Evolutionary conservation across 345 rosid genomes (phyloP), one percentile per base, ranked within the genome.

Genomic region (Citrus sinensis): DNA sequence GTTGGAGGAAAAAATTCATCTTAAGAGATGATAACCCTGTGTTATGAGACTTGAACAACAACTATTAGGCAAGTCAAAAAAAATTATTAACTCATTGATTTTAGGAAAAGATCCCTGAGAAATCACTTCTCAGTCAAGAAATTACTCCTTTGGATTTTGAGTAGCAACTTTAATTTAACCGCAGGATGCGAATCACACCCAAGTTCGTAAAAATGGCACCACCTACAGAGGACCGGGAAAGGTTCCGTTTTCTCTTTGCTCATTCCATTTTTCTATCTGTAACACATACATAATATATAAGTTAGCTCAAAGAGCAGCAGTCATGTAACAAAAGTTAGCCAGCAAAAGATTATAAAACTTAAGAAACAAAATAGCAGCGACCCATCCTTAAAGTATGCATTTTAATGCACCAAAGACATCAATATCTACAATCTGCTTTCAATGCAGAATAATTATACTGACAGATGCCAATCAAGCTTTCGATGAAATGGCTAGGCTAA

Each of bases 241-340:
- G 42, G 98, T 92, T 71, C 98, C 98, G 69, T 93, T 91, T 87
- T 91, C 98, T 90, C 99, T 87, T 81, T 95, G 99, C 87, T 95
- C 99, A 73, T 95, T 95, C 99, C 99, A 95, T 81, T 83, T 88
- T 2, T 95, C 99, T 56, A 95, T 70, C 99, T 93, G 85, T 56
- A 49, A 78, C 66, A 74, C 83, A 77, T 8, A 27, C 51, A 10
- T 37, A 32, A 67, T 8, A 59, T 22, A 29, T 9, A 32, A 42
- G 37, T 67, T 8, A 54, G 62, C 59, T 7, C 62, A 62, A 71
- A 34, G 39, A 74, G 69, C 9, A 69, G 19, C 62, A 65, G 66
- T 16, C 16, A 22, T 30, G 11, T 19, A 63, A 29, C 49, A n/a
- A 75, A 75, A 49, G 51, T 40, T 14, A 16, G n/a, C 7, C 27